Conservation (phyloP, 257 asterid genomes). For the Solanum phureja region DNA sequence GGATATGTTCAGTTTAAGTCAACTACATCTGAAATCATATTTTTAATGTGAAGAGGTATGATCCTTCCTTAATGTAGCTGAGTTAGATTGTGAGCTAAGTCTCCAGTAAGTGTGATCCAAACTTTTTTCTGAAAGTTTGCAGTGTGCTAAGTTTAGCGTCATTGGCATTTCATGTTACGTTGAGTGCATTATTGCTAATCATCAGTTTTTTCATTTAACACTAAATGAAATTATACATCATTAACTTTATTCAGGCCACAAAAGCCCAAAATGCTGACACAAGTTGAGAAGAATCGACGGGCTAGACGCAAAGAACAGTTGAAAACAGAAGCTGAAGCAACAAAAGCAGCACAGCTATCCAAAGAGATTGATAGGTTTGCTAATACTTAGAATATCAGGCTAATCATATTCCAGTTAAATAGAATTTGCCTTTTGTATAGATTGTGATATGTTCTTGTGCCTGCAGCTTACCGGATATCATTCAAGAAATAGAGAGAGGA, state of each 20-base stretch:
- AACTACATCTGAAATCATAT: background rate
- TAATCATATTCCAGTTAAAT: background rate
- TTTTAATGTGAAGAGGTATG: background rate
- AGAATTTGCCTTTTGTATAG: background rate
- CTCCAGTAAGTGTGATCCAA: background rate
- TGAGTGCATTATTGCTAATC: background rate
- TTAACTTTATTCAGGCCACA: slow-evolving; percentile 26
- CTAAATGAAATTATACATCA: background rate
- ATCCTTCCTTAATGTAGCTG: background rate
- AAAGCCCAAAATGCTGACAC: slow-evolving; percentile 55
- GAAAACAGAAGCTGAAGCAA: slow-evolving; percentile 53
- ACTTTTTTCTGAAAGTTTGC: background rate
- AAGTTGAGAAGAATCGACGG: slow-evolving; percentile 65
- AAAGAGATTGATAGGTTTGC: slow-evolving; percentile 67
- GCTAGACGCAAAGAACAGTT: slow-evolving; percentile 60
- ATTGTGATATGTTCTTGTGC: background rate
- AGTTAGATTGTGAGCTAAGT: background rate
- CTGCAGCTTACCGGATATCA: slow-evolving; percentile 50
- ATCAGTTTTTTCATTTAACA: background rate
- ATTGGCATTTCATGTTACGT: background rate
- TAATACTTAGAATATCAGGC: background rate
- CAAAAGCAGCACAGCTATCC: slow-evolving; percentile 35
- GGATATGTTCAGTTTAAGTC: background rate
- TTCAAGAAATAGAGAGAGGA: slow-evolving; percentile 63
- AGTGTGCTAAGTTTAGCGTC: background rate